Percentiles rank a stretch among this genome's conserved stretches.
These are phyloP conservation scores for Elongisporangium undulatum DNA, from an alignment of 352 stramenopile genomes.

Conservation along the genomic window DNA sequence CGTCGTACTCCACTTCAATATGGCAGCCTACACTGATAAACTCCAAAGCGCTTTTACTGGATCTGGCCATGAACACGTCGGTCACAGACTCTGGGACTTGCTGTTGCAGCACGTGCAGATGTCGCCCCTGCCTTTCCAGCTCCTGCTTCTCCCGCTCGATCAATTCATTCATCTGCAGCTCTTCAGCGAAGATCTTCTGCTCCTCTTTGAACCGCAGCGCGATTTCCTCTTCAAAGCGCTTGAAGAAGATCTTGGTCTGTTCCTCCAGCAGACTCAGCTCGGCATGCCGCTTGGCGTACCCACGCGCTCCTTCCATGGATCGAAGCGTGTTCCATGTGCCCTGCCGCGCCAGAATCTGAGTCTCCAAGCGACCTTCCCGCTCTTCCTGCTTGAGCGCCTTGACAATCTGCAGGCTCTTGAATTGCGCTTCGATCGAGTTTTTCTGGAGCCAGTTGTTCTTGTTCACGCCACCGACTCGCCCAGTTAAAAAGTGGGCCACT, in stretches of 20 bases:
- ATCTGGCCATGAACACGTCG: constrained; percentile 38
- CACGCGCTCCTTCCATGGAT: constrained; percentile 63
- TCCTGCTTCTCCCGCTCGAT: constrained; percentile 36
- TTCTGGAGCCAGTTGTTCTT: constrained; percentile 56
- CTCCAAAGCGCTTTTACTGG: constrained; percentile 57
- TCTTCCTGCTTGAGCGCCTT: constrained; percentile 69
- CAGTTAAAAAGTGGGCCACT: constrained; percentile 68
- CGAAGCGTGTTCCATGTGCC: constrained; percentile 58
- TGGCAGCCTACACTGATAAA: constrained; percentile 48
- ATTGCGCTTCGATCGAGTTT: constrained; percentile 68
- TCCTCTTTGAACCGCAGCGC: constrained; percentile 39
- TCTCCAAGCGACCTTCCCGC: constrained; percentile 50
- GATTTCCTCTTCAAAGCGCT: constrained; percentile 39
- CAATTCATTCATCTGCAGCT: constrained; percentile 32
- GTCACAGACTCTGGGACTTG: constrained; percentile 55
- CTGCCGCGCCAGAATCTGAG: constrained; percentile 60
- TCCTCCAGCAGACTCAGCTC: constrained; percentile 61
- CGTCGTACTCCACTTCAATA: constrained; percentile 69
- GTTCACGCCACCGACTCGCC: constrained; percentile 19
- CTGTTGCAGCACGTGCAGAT: constrained; percentile 57
- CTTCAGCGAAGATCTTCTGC: constrained; percentile 40
- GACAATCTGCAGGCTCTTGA: constrained; percentile 64
- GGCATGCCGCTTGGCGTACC: constrained; percentile 62
- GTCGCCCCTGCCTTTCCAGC: constrained; percentile 27
- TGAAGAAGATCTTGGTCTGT: constrained; percentile 40